Percentiles rank a stretch among this genome's conserved stretches.
phyloP scores from a whole-genome alignment of 176 grass and related monocot genomes.

The Carex pumila region DNA sequence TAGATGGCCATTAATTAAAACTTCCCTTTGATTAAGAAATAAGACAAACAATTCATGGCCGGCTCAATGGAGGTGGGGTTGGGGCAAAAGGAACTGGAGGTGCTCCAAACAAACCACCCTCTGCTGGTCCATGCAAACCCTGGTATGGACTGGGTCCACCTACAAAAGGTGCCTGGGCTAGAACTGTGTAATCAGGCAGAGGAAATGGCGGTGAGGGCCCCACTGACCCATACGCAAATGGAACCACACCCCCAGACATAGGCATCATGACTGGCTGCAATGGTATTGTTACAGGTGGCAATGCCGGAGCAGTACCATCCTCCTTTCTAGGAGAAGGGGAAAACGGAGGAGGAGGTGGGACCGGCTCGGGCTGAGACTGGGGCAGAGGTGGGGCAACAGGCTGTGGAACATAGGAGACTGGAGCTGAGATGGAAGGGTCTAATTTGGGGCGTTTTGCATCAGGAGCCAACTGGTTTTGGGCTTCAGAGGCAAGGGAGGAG shows the following conservation, averaged over 20 bases:
- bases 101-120: conserved; percentile 12
- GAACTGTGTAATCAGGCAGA: conserved; percentile 9
- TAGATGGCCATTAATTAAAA: neutral
- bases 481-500: conserved; percentile 36
- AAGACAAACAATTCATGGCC: conserved; percentile 4
- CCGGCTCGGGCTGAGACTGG: conserved; percentile 10
- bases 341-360: conserved; percentile 17
- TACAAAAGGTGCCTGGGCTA: neutral
- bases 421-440: neutral
- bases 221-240: conserved; percentile 1
- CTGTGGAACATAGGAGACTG: neutral
- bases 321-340: conserved; percentile 10
- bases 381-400: conserved; percentile 9
- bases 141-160: conserved; percentile 18
- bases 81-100: neutral
- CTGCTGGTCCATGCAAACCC: conserved; percentile 7
- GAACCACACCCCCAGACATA: conserved; percentile 12
- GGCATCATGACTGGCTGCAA: conserved; percentile 2
- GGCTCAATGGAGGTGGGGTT: conserved; percentile 14
- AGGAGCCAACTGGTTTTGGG: conserved; percentile 8
- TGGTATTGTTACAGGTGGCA: neutral
- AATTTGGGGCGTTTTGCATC: neutral
- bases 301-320: neutral
- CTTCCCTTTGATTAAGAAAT: neutral
- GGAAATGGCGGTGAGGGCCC: neutral